A percentile compares a stretch with the other conserved stretches of the same genome.
Evolutionary conservation across 164 flowering plant species (phyloP).

Genomic region (Houttuynia cordata): DNA sequence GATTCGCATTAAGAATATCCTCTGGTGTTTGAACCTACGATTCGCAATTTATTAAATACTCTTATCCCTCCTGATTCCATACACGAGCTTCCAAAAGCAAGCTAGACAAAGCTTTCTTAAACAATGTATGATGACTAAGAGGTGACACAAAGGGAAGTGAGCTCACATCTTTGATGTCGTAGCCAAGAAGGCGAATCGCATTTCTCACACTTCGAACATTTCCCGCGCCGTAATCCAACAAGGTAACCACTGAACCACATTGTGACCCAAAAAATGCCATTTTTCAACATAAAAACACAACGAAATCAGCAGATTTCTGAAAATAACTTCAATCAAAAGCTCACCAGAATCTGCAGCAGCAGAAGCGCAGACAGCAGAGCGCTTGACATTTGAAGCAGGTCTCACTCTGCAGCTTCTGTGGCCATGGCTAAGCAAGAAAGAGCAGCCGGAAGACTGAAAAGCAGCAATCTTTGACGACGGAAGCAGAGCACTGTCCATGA

Average conservation of each 20-base stretch:
- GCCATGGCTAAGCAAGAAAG: slow-evolving; percentile 1
- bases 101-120: background rate
- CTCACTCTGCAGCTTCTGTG: slow-evolving; percentile 8
- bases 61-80: background rate
- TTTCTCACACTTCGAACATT: slow-evolving; percentile 79
- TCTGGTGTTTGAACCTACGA: slow-evolving; percentile 70
- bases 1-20: slow-evolving; percentile 71
- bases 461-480: slow-evolving; percentile 6
- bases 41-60: background rate
- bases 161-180: slow-evolving; percentile 67
- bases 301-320: too few relatives aligned
- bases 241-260: slow-evolving; percentile 39
- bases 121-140: too few relatives aligned
- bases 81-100: too few relatives aligned
- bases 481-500: slow-evolving; percentile 31
- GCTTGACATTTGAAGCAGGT: slow-evolving; percentile 21
- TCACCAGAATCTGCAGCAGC: slow-evolving; percentile 32
- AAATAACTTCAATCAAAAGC: background rate
- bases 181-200: slow-evolving; percentile 67
- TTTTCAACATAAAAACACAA: background rate
- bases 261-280: background rate
- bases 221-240: slow-evolving; percentile 92
- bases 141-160: background rate
- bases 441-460: slow-evolving; percentile 7
- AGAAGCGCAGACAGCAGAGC: slow-evolving; percentile 37